These are phyloP conservation scores for Fragosphaeria purpurea DNA, from an alignment of 2,329 filamentous ascomycete species.

Conservation along the genomic window DNA sequence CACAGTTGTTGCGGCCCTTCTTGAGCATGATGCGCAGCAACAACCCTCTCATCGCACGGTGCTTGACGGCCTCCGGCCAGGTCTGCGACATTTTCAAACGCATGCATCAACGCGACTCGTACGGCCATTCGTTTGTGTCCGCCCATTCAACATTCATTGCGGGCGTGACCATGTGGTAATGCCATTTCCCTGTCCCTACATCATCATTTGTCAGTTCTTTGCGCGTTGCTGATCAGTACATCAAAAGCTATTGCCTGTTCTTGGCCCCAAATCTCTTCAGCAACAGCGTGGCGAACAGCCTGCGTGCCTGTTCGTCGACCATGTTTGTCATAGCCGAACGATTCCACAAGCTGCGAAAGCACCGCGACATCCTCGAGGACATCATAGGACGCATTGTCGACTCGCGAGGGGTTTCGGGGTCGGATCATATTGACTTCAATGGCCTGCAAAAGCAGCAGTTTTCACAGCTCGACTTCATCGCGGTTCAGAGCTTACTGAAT, in stretches of 20 bases:
- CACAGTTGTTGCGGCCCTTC: constrained; percentile 41
- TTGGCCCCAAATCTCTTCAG: constrained; percentile 34
- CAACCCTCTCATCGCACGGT: constrained; percentile 35
- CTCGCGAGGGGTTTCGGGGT: background rate
- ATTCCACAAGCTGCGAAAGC: constrained; percentile 34
- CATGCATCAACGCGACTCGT: constrained; percentile 28
- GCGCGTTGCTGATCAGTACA: no score
- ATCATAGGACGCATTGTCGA: constrained; percentile 36
- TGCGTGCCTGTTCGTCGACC: constrained; percentile 37
- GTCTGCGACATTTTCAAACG: constrained; percentile 31
- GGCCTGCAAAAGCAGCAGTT: background rate
- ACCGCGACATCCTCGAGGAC: constrained; percentile 36
- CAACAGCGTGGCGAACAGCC: constrained; percentile 34
- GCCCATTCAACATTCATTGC: constrained; percentile 33
- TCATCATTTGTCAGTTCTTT: no score
- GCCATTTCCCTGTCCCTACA: no score
- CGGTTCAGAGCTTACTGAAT: constrained; percentile 7
- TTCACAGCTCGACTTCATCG: constrained; percentile 4
- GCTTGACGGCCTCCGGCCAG: constrained; percentile 28
- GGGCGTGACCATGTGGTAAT: constrained; percentile 25
- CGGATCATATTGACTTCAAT: background rate
- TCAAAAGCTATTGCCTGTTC: constrained; percentile 22
- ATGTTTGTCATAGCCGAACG: constrained; percentile 39
- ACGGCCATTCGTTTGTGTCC: constrained; percentile 31
- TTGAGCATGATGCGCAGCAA: constrained; percentile 32